Percentiles rank a stretch among this genome's conserved stretches.
Conservation (phyloP, 2,329 filamentous ascomycete species). For the Sporothrix variecibatus region DNA sequence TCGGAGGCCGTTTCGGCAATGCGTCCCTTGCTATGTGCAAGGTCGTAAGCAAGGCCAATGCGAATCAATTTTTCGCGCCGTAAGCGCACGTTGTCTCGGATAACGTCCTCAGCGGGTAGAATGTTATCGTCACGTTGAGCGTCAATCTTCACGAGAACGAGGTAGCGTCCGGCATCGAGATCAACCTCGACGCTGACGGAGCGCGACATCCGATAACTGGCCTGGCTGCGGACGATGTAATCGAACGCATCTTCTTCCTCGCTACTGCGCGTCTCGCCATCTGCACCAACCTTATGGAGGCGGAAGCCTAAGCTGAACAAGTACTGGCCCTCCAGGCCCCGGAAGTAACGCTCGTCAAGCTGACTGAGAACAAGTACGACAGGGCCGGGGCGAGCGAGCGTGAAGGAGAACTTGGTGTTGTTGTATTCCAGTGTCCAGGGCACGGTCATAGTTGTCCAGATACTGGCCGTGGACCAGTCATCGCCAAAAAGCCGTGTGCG, state of each 20-base stretch:
- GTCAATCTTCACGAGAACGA: conserved; percentile 58
- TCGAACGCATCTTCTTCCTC: conserved; percentile 48
- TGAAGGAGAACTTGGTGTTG: conserved; percentile 61
- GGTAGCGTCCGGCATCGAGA: conserved; percentile 58
- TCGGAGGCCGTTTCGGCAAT: conserved; percentile 53
- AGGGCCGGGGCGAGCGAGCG: conserved; percentile 56
- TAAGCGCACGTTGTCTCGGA: conserved; percentile 52
- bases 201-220: conserved; percentile 59
- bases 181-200: conserved; percentile 62
- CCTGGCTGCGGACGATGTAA: conserved; percentile 61
- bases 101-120: conserved; percentile 57
- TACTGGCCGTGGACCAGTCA: conserved; percentile 59
- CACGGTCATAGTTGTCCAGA: conserved; percentile 64
- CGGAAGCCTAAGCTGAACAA: conserved; percentile 45
- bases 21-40: conserved; percentile 61
- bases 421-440: conserved; percentile 64
- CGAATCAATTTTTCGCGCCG: conserved; percentile 61
- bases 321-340: conserved; percentile 62
- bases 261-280: conserved; percentile 37
- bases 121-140: conserved; percentile 48
- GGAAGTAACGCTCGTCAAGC: conserved; percentile 63
- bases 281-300: conserved; percentile 37
- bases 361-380: conserved; percentile 63
- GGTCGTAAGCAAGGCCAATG: conserved; percentile 60
- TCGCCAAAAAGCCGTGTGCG: conserved; percentile 62